Conservation (phyloP, 768 basidiomycete species). For the Tulasnella sp. region DNA sequence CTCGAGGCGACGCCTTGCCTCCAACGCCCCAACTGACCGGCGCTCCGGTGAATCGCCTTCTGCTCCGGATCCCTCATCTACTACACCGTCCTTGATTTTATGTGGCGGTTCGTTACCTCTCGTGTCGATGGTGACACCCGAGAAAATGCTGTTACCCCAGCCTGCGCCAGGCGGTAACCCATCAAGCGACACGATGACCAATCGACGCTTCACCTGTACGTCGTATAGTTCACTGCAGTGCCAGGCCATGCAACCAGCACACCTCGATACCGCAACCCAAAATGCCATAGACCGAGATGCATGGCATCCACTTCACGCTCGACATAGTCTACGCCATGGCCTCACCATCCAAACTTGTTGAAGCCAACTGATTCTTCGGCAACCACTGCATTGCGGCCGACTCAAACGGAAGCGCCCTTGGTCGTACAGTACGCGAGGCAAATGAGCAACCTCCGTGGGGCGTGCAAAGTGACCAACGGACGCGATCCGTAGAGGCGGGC, state of each 20-base stretch:
- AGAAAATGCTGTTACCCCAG: slow-evolving; percentile 36
- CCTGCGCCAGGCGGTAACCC: neutral
- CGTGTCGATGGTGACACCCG: slow-evolving; percentile 44
- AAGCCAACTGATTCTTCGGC: slow-evolving; percentile 59
- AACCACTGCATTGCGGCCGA: slow-evolving; percentile 33
- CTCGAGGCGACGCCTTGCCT: too few species aligned
- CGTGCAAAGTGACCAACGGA: slow-evolving; percentile 50
- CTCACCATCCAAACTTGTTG: slow-evolving; percentile 56
- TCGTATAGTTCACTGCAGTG: neutral
- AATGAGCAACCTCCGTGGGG: slow-evolving; percentile 58
- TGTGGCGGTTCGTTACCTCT: too few species aligned
- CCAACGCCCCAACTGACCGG: too few species aligned
- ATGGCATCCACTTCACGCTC: slow-evolving; percentile 57
- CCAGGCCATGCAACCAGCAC: neutral
- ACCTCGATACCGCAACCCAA: neutral
- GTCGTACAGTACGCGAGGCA: slow-evolving; percentile 51
- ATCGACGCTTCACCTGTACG: neutral
- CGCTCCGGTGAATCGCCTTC: too few species aligned
- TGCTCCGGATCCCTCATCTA: too few species aligned
- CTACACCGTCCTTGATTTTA: too few species aligned
- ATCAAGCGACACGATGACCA: slow-evolving; percentile 11
- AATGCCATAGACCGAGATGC: slow-evolving; percentile 52
- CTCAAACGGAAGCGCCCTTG: too few species aligned
- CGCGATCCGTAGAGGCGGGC: slow-evolving; percentile 21
- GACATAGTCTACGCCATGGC: slow-evolving; percentile 65